Percentiles rank a stretch among this genome's conserved stretches.
Evolutionary conservation across 148 eudicot genomes (phyloP).

Genomic region (Amaranthus cruentus): DNA sequence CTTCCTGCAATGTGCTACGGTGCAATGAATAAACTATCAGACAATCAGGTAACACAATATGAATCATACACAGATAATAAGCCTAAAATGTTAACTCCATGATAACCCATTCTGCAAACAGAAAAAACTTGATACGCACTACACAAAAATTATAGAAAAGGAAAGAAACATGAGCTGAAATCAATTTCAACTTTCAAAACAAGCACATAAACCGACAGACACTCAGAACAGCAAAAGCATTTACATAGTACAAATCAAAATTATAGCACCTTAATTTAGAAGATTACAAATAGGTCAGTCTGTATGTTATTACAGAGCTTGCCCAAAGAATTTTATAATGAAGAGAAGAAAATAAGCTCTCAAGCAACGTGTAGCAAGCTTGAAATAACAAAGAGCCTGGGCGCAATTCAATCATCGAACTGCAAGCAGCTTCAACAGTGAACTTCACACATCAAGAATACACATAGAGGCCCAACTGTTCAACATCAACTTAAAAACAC

Average conservation of each 20-base stretch:
- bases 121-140: not conserved
- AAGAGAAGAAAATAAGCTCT: not conserved
- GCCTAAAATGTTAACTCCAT: not conserved
- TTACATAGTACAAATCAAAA: not conserved
- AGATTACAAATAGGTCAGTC: too few species aligned
- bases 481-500: too few species aligned
- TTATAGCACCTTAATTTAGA: not conserved
- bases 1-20: conserved; percentile 77
- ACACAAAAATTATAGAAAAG: not conserved
- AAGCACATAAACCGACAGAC: too few species aligned
- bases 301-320: not conserved
- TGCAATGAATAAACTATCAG: conserved; percentile 30
- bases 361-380: not conserved
- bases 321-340: not conserved
- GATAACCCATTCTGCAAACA: not conserved
- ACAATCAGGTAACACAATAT: conserved; percentile 20
- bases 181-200: not conserved
- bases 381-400: not conserved
- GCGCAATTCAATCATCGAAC: not conserved
- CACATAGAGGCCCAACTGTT: too few species aligned
- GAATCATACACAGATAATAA: not conserved
- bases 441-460: too few species aligned
- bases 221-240: not conserved
- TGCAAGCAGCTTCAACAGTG: not conserved
- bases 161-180: not conserved